phyloP scores from a whole-genome alignment of 75 land plant genomes.

The Cunninghamia lanceolata region DNA sequence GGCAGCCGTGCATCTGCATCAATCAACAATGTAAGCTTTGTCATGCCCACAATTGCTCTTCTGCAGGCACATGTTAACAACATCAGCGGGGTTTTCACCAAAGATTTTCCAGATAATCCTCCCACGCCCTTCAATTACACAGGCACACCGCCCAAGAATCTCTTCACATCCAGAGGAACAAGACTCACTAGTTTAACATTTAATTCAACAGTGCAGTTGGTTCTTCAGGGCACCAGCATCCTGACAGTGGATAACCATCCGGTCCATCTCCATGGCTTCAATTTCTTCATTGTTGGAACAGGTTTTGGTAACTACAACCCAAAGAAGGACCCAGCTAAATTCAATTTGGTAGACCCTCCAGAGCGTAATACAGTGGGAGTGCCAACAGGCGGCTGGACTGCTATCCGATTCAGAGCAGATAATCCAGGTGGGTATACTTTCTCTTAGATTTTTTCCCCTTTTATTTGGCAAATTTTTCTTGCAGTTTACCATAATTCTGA shows the following conservation, averaged over 20 bases:
- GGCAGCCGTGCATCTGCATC: slow-evolving; percentile 14
- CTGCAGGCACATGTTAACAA: slow-evolving; percentile 11
- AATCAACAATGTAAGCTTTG: neutral
- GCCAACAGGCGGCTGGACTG: slow-evolving; percentile 51
- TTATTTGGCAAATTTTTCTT: no score
- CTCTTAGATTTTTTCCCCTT: no score
- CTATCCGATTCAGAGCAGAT: slow-evolving; percentile 48
- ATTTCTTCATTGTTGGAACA: slow-evolving; percentile 35
- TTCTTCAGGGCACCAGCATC: slow-evolving; percentile 34
- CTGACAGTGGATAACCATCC: slow-evolving; percentile 40
- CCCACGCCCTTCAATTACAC: slow-evolving; percentile 17
- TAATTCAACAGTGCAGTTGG: slow-evolving; percentile 33
- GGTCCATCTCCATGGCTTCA: slow-evolving; percentile 41
- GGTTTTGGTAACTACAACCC: slow-evolving; percentile 51
- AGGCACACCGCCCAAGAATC: slow-evolving; percentile 6
- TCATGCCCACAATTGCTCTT: neutral
- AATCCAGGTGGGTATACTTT: slow-evolving; percentile 45
- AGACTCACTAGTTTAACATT: slow-evolving; percentile 14
- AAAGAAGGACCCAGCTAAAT: slow-evolving; percentile 34
- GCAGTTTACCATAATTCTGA: no score
- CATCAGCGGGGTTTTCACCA: slow-evolving; percentile 20
- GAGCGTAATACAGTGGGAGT: slow-evolving; percentile 47
- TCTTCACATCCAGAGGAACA: slow-evolving; percentile 19
- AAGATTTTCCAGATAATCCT: slow-evolving; percentile 31
- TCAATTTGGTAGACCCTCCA: slow-evolving; percentile 57